Conservation (phyloP, 495 filamentous ascomycete genomes). For the Neurospora intermedia region DNA sequence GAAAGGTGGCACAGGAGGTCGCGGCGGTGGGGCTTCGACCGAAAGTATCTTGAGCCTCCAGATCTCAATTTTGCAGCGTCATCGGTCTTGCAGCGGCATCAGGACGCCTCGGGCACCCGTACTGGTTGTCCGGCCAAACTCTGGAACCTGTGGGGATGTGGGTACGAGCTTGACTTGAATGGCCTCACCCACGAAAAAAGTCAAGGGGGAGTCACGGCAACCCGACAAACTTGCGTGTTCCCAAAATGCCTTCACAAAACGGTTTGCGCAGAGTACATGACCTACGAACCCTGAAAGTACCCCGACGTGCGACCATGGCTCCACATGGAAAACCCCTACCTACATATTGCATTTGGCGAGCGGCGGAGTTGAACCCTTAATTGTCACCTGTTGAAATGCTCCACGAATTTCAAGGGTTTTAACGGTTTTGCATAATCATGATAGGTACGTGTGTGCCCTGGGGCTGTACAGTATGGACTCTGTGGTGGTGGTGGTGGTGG, state of each 20-base stretch:
- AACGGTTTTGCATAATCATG: neutral
- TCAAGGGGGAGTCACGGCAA: neutral
- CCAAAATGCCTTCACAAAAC: neutral
- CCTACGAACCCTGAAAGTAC: neutral
- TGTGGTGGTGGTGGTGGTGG: neutral
- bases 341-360: neutral
- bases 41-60: neutral
- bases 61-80: slow-evolving; percentile 16
- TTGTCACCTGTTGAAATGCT: neutral
- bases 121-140: neutral
- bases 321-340: neutral
- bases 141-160: neutral
- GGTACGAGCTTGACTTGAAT: neutral
- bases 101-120: neutral
- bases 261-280: neutral
- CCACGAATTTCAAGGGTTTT: neutral
- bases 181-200: neutral
- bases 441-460: neutral
- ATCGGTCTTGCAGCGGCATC: slow-evolving; percentile 3
- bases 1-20: neutral
- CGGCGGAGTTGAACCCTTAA: neutral
- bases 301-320: neutral
- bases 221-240: neutral
- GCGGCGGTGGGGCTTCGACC: neutral
- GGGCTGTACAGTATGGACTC: neutral